Evolutionary conservation across 495 filamentous ascomycete species (phyloP).

Genomic region (Clohesyomyces aquaticus): DNA sequence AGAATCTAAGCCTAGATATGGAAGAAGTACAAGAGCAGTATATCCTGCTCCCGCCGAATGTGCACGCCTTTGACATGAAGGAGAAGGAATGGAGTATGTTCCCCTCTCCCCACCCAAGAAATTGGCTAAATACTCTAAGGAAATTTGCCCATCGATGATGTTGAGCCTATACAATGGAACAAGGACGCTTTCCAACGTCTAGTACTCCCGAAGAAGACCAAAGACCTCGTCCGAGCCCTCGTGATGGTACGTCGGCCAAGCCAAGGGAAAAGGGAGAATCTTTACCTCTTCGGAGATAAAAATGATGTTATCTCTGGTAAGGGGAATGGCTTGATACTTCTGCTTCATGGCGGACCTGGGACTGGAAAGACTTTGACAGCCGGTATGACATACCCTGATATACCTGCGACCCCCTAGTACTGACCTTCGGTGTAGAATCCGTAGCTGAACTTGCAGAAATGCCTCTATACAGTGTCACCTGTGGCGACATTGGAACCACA

Average conservation of each 20-base stretch:
- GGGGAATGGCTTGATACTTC: constrained; percentile 35
- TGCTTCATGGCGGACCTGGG: constrained; percentile 31
- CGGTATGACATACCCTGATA: neutral
- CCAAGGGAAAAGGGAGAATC: neutral
- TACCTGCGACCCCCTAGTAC: too few relatives aligned
- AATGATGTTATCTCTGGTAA: constrained; percentile 54
- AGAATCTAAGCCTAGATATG: neutral
- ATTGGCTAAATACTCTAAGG: neutral
- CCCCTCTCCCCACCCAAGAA: neutral
- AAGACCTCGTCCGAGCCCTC: neutral
- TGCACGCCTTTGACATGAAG: constrained; percentile 15
- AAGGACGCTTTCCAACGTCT: constrained; percentile 13
- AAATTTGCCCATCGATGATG: constrained; percentile 18
- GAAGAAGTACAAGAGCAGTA: neutral
- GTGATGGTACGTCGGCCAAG: neutral
- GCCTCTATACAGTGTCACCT: constrained; percentile 27
- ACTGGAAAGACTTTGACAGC: constrained; percentile 34
- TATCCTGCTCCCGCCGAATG: constrained; percentile 10
- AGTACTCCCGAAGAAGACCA: neutral
- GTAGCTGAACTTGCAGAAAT: constrained; percentile 22
- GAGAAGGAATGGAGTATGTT: constrained; percentile 26
- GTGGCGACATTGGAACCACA: constrained; percentile 26
- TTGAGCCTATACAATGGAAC: constrained; percentile 25
- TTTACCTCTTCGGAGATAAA: neutral
- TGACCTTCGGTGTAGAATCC: neutral